These are phyloP conservation scores for Komagataella pastoris DNA, from an alignment of 805 yeast species.

Conservation along the genomic window DNA sequence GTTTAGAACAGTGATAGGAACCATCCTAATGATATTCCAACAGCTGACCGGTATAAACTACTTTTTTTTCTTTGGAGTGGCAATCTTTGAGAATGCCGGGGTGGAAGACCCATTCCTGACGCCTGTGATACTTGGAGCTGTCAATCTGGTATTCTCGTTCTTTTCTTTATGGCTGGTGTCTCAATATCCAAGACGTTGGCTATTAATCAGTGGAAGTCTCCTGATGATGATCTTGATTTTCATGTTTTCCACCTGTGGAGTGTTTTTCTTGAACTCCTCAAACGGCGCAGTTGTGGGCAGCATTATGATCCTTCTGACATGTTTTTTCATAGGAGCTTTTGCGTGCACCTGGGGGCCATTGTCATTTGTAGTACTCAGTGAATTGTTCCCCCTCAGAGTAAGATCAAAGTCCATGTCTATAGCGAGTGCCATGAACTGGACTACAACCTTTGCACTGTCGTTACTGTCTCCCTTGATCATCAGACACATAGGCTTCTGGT, in stretches of 20 bases:
- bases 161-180: slow-evolving; percentile 35
- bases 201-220: slow-evolving; percentile 33
- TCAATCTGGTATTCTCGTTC: slow-evolving; percentile 40
- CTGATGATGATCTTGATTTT: slow-evolving; percentile 39
- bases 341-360: slow-evolving; percentile 71
- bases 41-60: slow-evolving; percentile 58
- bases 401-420: slow-evolving; percentile 39
- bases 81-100: slow-evolving; percentile 39
- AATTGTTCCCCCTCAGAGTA: slow-evolving; percentile 49
- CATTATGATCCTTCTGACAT: slow-evolving; percentile 42
- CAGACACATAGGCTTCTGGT: slow-evolving; percentile 43
- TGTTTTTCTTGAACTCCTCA: slow-evolving; percentile 18
- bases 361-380: slow-evolving; percentile 50
- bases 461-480: slow-evolving; percentile 61
- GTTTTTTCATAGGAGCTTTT: slow-evolving; percentile 48
- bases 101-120: slow-evolving; percentile 39
- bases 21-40: slow-evolving; percentile 16
- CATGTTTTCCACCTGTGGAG: slow-evolving; percentile 43
- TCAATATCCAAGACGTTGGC: slow-evolving; percentile 29
- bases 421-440: slow-evolving; percentile 53
- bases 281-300: slow-evolving; percentile 25
- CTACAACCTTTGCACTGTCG: slow-evolving; percentile 48
- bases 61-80: slow-evolving; percentile 55
- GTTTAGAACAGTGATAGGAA: slow-evolving; percentile 15
- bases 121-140: slow-evolving; percentile 39